Percentiles rank a stretch among this genome's conserved stretches.
These are phyloP conservation scores for Geotrichum citri-aurantii DNA, from an alignment of 1,139 yeast genomes.

Conservation along the genomic window DNA sequence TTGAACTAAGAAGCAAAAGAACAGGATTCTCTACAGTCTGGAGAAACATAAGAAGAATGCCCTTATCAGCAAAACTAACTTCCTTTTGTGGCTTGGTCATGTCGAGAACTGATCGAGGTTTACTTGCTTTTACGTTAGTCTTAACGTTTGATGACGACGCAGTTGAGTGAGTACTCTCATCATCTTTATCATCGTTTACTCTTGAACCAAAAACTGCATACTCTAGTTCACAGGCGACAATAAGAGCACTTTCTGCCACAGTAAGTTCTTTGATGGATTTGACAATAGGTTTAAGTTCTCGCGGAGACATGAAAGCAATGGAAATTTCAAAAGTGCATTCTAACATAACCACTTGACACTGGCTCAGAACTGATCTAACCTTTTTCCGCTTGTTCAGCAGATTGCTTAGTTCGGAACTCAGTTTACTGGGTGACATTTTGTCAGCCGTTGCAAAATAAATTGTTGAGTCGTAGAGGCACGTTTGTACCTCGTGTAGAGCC, in stretches of 20 bases:
- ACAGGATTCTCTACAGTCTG: slow-evolving; percentile 35
- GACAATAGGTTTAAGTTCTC: slow-evolving; percentile 37
- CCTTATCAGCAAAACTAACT: slow-evolving; percentile 37
- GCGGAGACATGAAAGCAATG: slow-evolving; percentile 44
- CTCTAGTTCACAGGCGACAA: slow-evolving; percentile 47
- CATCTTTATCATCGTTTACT: slow-evolving; percentile 18
- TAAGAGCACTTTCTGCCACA: slow-evolving; percentile 39
- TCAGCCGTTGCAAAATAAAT: slow-evolving; percentile 37
- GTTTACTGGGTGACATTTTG: slow-evolving; percentile 9
- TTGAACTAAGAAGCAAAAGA: slow-evolving; percentile 31
- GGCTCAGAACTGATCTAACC: slow-evolving; percentile 35
- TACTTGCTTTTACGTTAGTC: background rate
- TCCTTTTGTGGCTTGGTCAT: slow-evolving; percentile 30
- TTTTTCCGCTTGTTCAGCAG: slow-evolving; percentile 19
- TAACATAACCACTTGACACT: slow-evolving; percentile 39
- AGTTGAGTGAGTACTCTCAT: background rate
- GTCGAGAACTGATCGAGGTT: slow-evolving; percentile 14
- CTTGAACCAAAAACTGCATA: slow-evolving; percentile 35
- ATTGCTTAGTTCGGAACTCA: slow-evolving; percentile 19
- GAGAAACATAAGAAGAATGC: slow-evolving; percentile 34
- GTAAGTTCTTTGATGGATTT: slow-evolving; percentile 35
- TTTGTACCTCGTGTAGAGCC: slow-evolving; percentile 39
- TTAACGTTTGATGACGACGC: slow-evolving; percentile 5
- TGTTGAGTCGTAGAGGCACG: slow-evolving; percentile 38
- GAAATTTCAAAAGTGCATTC: slow-evolving; percentile 47